phyloP scores from a whole-genome alignment of 108 stramenopile genomes.

The Cylindrotheca closterium region DNA sequence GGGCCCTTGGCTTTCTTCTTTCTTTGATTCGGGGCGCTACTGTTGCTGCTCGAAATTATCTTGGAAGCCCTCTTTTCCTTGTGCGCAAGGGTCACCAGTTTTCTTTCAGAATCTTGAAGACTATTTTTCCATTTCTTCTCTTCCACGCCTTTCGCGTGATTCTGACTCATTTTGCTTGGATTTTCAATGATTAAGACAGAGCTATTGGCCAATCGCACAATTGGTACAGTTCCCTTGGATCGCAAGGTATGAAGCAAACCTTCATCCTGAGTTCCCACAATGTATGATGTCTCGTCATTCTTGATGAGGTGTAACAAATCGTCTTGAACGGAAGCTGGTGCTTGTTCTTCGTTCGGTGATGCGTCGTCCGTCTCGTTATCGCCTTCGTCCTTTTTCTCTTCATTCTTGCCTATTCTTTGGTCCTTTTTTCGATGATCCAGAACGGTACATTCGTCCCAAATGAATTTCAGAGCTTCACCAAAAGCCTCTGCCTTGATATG shows the following conservation, averaged over 20 bases:
- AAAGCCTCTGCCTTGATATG: constrained; percentile 25
- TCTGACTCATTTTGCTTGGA: constrained; percentile 61
- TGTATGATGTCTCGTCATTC: constrained; percentile 32
- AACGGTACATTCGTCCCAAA: constrained; percentile 20
- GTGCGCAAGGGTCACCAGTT: constrained; percentile 47
- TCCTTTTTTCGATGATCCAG: neutral
- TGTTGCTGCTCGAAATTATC: no score
- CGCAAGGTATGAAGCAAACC: constrained; percentile 55
- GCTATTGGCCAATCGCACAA: constrained; percentile 61
- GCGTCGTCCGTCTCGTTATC: neutral
- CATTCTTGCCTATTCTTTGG: neutral
- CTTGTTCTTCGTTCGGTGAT: neutral
- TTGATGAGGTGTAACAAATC: constrained; percentile 7
- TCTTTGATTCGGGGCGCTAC: constrained; percentile 15
- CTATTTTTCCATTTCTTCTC: constrained; percentile 53
- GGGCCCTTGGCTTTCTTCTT: constrained; percentile 70
- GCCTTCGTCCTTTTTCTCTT: constrained; percentile 2
- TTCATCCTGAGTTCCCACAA: constrained; percentile 84
- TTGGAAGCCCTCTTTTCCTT: constrained; percentile 13
- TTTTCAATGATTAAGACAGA: constrained; percentile 76
- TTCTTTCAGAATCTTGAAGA: constrained; percentile 55
- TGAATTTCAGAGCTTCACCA: constrained; percentile 36
- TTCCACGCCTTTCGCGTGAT: constrained; percentile 45
- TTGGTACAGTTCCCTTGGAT: constrained; percentile 46
- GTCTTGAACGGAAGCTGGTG: constrained; percentile 30